Conservation (phyloP, 495 filamentous ascomycete species). For the Daldinia caldariorum region DNA sequence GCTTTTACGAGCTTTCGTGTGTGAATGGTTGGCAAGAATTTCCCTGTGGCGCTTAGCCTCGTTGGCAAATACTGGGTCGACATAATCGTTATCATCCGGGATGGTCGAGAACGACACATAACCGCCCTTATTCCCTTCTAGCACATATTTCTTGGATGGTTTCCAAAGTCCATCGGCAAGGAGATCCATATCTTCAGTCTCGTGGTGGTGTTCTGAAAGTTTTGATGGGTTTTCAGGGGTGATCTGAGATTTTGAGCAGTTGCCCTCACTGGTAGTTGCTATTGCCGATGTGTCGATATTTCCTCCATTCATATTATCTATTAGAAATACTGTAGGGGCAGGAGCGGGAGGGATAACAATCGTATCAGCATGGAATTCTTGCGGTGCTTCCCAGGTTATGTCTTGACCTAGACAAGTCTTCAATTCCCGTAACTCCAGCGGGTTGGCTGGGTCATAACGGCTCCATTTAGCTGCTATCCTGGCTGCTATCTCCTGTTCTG, state of each 20-base stretch:
- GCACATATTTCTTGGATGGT: background rate
- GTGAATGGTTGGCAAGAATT: background rate
- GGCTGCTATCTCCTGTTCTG: background rate
- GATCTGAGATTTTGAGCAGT: background rate
- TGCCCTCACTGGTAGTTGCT: background rate
- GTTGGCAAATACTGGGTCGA: conserved; percentile 1
- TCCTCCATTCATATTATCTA: background rate
- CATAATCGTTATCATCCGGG: background rate
- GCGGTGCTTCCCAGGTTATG: background rate
- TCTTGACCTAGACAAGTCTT: background rate
- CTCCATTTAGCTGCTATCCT: background rate
- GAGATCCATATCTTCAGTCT: background rate
- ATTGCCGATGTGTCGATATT: background rate
- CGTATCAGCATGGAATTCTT: background rate
- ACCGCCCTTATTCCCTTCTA: background rate
- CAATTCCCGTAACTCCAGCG: background rate
- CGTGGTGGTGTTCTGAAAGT: background rate
- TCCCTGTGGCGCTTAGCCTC: background rate
- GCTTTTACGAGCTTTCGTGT: too few relatives aligned
- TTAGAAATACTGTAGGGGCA: background rate
- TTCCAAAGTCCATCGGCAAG: background rate
- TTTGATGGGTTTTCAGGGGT: background rate
- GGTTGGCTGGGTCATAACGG: conserved; percentile 11
- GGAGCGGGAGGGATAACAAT: background rate
- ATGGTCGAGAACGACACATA: background rate